These are phyloP conservation scores for Colletotrichum sp. DNA, from an alignment of 2,329 filamentous ascomycete genomes.

Conservation along the genomic window DNA sequence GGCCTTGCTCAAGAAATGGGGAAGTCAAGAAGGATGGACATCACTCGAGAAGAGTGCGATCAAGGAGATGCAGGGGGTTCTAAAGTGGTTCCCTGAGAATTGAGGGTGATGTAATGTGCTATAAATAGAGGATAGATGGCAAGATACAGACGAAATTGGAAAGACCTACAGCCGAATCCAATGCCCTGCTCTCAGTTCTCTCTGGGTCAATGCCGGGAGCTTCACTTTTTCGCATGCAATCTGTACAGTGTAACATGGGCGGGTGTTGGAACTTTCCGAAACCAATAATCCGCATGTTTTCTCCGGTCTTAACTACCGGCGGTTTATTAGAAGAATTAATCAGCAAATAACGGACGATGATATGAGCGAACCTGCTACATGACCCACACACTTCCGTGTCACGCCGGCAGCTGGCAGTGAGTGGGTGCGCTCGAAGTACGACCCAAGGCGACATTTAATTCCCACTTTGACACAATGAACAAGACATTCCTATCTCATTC, in stretches of 20 bases:
- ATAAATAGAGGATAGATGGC: accelerated
- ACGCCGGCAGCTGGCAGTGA: too few species aligned
- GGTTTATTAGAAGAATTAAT: background rate
- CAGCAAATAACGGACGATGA: background rate
- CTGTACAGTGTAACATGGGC: background rate
- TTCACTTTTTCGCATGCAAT: background rate
- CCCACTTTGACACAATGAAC: too few species aligned
- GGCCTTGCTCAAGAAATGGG: background rate
- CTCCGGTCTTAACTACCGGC: accelerated
- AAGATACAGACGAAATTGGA: background rate
- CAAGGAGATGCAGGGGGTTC: background rate
- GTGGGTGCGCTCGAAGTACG: too few species aligned
- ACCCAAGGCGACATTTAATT: too few species aligned
- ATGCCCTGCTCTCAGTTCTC: too few species aligned
- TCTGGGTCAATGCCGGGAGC: background rate
- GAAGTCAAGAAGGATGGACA: background rate
- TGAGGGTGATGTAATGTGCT: background rate
- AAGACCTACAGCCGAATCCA: background rate
- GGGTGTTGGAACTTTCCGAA: background rate
- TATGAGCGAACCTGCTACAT: too few species aligned
- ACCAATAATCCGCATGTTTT: background rate
- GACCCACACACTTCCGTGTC: too few species aligned
- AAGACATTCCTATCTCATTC: too few species aligned
- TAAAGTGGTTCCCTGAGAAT: background rate
- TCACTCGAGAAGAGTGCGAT: background rate